Conservation (phyloP, 352 stramenopile species). For the Elongisporangium undulatum region DNA sequence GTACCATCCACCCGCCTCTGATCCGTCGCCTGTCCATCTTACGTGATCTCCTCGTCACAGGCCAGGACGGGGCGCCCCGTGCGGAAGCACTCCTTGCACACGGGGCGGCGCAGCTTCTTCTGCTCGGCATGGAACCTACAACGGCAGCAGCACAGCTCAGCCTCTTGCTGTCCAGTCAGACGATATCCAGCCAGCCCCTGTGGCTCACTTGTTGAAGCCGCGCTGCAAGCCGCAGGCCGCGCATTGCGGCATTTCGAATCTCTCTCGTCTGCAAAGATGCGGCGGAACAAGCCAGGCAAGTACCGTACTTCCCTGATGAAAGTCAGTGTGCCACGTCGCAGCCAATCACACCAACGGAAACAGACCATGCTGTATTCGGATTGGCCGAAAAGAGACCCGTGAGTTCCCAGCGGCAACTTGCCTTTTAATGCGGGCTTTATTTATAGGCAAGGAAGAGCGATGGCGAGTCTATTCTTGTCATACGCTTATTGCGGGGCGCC, state of each 20-base stretch:
- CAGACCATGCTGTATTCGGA: background rate
- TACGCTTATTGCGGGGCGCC: too few species aligned
- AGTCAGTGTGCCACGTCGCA: background rate
- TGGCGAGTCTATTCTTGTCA: background rate
- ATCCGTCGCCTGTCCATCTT: background rate
- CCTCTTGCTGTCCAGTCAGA: too few species aligned
- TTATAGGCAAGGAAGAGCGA: background rate
- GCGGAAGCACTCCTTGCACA: slow-evolving; percentile 78
- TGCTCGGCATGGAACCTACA: slow-evolving; percentile 59
- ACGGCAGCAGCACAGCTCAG: background rate
- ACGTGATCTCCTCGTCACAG: background rate
- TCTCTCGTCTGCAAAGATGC: background rate
- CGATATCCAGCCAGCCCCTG: too few species aligned
- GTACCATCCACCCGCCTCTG: too few species aligned
- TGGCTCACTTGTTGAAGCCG: slow-evolving; percentile 85
- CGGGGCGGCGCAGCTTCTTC: slow-evolving; percentile 33
- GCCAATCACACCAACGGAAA: background rate
- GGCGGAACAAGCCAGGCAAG: background rate
- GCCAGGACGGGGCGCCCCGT: slow-evolving; percentile 14
- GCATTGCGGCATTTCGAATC: slow-evolving; percentile 58
- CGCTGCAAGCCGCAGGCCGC: slow-evolving; percentile 64
- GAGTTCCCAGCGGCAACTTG: background rate
- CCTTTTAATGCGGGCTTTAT: background rate
- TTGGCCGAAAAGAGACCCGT: background rate
- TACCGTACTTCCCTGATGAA: background rate